Conservation (phyloP, 179 eudicot species). For the Monotropa hypopitys region DNA sequence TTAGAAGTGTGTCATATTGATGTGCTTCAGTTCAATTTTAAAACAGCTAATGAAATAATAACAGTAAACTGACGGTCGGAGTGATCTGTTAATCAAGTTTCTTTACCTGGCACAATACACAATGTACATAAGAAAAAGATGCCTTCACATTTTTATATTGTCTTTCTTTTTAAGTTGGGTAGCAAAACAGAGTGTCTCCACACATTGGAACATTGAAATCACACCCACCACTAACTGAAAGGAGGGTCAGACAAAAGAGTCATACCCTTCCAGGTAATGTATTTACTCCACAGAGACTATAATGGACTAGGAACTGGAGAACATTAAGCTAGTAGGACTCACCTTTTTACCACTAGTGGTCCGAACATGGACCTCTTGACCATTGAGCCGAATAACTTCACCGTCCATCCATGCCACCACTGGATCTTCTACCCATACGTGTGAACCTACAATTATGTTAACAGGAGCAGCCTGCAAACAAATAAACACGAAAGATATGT, state of each 20-base stretch:
- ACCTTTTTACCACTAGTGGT: slow-evolving; percentile 55
- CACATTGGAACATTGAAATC: background rate
- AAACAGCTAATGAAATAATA: background rate
- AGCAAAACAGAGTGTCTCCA: background rate
- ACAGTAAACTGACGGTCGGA: background rate
- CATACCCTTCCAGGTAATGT: background rate
- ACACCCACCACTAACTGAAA: background rate
- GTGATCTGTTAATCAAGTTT: background rate
- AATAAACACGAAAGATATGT: slow-evolving; percentile 3
- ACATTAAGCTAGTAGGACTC: background rate
- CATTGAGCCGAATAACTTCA: slow-evolving; percentile 49
- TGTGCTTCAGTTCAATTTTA: background rate
- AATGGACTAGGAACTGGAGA: background rate
- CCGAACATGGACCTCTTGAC: slow-evolving; percentile 43
- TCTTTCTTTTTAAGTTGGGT: background rate
- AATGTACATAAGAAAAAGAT: background rate
- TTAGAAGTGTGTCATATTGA: background rate
- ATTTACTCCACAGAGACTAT: background rate
- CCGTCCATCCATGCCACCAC: slow-evolving; percentile 68
- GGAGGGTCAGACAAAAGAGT: background rate
- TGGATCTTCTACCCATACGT: slow-evolving; percentile 87
- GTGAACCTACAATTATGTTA: slow-evolving; percentile 55
- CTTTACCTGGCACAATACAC: background rate
- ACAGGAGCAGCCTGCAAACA: slow-evolving; percentile 55
- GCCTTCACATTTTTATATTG: background rate